These are phyloP conservation scores for Sordaria brevicollis DNA, from an alignment of 495 filamentous ascomycete species.

Conservation along the genomic window DNA sequence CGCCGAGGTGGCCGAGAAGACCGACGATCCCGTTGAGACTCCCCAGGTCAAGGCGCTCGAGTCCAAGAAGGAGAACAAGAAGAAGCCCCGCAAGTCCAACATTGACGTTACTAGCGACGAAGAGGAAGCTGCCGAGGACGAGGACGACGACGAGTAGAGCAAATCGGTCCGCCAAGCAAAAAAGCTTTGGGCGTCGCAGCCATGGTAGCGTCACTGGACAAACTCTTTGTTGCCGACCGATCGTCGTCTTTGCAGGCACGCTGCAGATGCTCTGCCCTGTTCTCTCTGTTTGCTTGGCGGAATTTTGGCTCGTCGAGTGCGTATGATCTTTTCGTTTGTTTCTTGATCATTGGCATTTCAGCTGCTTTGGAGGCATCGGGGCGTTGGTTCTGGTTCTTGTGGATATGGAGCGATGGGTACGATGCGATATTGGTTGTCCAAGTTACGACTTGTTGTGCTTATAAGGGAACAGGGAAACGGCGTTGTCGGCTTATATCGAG, in stretches of 20 bases:
- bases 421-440: not conserved
- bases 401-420: not conserved
- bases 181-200: not conserved
- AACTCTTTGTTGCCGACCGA: not conserved
- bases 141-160: not conserved
- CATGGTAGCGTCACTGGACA: not conserved
- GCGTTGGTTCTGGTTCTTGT: not conserved
- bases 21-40: constrained; percentile 8
- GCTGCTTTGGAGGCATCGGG: not conserved
- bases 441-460: not conserved
- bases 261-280: not conserved
- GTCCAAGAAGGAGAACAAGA: constrained; percentile 19
- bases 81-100: constrained; percentile 28
- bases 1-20: constrained; percentile 10
- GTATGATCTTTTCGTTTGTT: not conserved
- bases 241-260: not conserved
- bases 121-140: constrained; percentile 24
- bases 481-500: not conserved
- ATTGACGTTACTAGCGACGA: constrained; percentile 54
- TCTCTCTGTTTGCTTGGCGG: not conserved
- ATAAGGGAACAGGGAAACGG: not conserved
- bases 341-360: not conserved
- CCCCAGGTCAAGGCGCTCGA: constrained; percentile 16
- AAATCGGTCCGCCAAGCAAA: not conserved
- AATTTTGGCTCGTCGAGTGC: not conserved